phyloP scores from a whole-genome alignment of 176 grass and related monocot genomes.

The Triticum turgidum region DNA sequence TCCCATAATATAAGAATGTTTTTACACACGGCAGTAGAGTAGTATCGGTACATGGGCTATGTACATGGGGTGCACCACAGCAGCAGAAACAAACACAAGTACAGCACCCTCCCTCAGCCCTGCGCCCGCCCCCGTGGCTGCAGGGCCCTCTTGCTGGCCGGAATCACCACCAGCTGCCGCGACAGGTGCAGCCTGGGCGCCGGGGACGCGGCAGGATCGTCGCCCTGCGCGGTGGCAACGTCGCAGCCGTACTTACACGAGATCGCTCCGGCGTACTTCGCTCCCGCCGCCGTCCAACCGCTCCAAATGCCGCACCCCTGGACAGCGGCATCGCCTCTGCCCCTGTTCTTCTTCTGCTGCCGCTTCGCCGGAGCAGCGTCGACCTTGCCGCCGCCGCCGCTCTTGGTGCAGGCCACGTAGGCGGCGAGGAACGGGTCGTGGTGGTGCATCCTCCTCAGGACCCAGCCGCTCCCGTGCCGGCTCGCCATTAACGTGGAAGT shows the following conservation, averaged over 20 bases:
- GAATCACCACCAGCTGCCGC: conserved; percentile 33
- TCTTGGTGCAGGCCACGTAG: conserved; percentile 39
- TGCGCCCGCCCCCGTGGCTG: conserved; percentile 3
- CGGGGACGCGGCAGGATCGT: neutral
- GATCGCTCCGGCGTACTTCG: conserved; percentile 23
- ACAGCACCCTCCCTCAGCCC: neutral
- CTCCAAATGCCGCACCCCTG: conserved; percentile 28
- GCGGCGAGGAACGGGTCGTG: conserved; percentile 47
- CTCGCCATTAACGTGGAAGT: neutral
- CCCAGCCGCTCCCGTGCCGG: neutral
- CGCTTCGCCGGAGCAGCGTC: neutral
- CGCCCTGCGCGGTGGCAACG: neutral
- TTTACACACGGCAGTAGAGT: neutral
- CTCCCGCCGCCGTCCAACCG: conserved; percentile 26
- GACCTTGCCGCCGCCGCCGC: conserved; percentile 5
- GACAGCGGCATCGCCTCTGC: neutral
- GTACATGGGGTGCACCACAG: neutral
- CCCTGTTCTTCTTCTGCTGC: neutral
- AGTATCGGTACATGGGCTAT: neutral
- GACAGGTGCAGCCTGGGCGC: conserved; percentile 33
- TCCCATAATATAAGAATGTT: neutral
- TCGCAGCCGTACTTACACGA: conserved; percentile 32
- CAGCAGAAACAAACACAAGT: neutral
- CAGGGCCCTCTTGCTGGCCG: conserved; percentile 17
- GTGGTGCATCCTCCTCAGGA: neutral